Evolutionary conservation across 179 eudicot genomes (phyloP).

Genomic region (Sideroxylon spinosum): DNA sequence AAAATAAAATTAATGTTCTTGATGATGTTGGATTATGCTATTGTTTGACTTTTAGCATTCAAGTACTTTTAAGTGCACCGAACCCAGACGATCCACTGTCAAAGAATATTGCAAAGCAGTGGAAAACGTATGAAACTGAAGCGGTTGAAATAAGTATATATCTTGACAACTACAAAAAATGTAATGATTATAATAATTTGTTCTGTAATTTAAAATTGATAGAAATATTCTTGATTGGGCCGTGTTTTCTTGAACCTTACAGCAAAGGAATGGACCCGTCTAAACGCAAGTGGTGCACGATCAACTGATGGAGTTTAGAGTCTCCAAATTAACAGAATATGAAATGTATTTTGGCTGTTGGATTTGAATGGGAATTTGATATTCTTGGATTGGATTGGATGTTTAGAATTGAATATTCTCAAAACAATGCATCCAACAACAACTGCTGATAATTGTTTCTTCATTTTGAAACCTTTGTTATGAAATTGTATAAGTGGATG

Average conservation of each 20-base stretch:
- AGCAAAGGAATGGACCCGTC: constrained; percentile 85
- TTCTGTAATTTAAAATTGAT: too few relatives aligned
- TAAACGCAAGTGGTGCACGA: constrained; percentile 62
- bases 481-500: constrained; percentile 14
- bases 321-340: constrained; percentile 21
- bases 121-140: constrained; percentile 83
- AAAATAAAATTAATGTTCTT: too few relatives aligned
- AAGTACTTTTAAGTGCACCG: constrained; percentile 94
- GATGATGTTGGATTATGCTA: not conserved
- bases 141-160: constrained; percentile 99
- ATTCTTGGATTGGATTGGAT: constrained; percentile 17
- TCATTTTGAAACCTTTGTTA: not conserved
- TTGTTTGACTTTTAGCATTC: constrained; percentile 53
- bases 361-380: too few relatives aligned
- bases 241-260: constrained; percentile 19
- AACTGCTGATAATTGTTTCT: not conserved
- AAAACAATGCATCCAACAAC: not conserved
- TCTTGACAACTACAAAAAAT: not conserved
- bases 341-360: too few relatives aligned
- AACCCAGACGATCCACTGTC: constrained; percentile 97
- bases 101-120: constrained; percentile 94
- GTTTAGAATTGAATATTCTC: not conserved
- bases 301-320: not conserved
- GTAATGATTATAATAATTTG: too few relatives aligned
- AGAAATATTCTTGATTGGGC: not conserved